Conservation (phyloP, 208 protist species). For the Trypanosoma lewisi region DNA sequence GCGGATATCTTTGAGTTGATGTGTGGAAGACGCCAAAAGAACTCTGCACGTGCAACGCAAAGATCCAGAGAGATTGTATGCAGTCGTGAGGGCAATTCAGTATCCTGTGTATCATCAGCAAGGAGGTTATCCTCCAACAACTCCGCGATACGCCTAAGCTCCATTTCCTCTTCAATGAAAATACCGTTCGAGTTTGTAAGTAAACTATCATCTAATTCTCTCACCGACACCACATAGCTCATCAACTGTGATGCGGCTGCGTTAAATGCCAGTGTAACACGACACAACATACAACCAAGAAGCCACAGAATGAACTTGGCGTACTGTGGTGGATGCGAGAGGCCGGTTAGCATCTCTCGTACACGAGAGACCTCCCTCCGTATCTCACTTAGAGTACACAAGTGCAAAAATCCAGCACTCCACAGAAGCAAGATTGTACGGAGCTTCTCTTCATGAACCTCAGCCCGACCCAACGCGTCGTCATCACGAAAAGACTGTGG, state of each 20-base stretch:
- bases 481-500: too few species aligned
- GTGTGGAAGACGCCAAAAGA: slow-evolving; percentile 29
- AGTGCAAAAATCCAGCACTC: slow-evolving; percentile 17
- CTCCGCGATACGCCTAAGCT: slow-evolving; percentile 31
- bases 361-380: slow-evolving; percentile 10
- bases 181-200: slow-evolving; percentile 59
- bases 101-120: slow-evolving; percentile 23
- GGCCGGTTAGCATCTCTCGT: neutral
- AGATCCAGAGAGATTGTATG: slow-evolving; percentile 25
- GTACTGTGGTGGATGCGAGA: slow-evolving; percentile 4
- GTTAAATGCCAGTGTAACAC: slow-evolving; percentile 37
- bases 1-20: slow-evolving; percentile 1
- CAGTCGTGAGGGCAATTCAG: slow-evolving; percentile 37
- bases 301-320: slow-evolving; percentile 20
- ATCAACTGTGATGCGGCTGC: slow-evolving; percentile 21
- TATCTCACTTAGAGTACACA: slow-evolving; percentile 13
- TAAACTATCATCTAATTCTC: slow-evolving; percentile 10
- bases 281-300: slow-evolving; percentile 35
- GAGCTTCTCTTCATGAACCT: slow-evolving; percentile 7
- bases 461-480: neutral
- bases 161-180: slow-evolving; percentile 50
- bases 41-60: slow-evolving; percentile 26
- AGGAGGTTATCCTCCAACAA: slow-evolving; percentile 44
- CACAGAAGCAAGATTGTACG: slow-evolving; percentile 17
- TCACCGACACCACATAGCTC: slow-evolving; percentile 7